Base-by-base conservation (phyloP, 805 yeast species). In the Wickerhamiella slavikovae region DNA sequence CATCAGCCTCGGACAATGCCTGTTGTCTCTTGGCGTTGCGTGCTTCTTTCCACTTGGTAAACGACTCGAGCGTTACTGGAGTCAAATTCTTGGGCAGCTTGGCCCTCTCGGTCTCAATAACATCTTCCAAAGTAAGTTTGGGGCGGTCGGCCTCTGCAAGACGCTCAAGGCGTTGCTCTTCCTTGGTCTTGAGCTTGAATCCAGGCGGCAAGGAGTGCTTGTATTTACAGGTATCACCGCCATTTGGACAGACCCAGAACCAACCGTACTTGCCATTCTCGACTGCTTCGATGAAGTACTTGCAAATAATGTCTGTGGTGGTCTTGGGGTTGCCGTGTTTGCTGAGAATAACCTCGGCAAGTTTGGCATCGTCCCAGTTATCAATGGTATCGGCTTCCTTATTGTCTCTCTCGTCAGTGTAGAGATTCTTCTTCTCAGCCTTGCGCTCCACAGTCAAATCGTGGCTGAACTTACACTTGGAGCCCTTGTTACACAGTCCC, bases 211-310 rank as follows among this genome's bases (percentile, higher is more conserved):
- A 62, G 6, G 95, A 76, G 54, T 89, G 99, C 54, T 68, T 72
- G 59, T 89, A 89, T 60, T 74, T 85, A 67, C 99, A 89, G 36
- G 68, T 74, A 36, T 75, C 69, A 40, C 93, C 95, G 24, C 85
- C 83, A 42, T 79, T 79, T 17, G 98, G 98, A 60, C 98, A 89
- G 14, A 66, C 63, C 98, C 98, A 89, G 55, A 89, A 83, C 98
- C 98, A 89, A 47, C 98, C 98, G 50, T 89, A 89, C 49, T 85
- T 85, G 34, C 85, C 89, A 47, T 82, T 80, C 49, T 89, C 99
- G 34, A 89, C 95, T 0, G 98, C 96, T 35, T 82, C 93, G 40
- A 89, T 78, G 57, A 89, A 91, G 54, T 53, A 69, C 52, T 83
- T 89, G 66, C 99, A 89, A 28, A 89, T 78, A 41, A 67, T 89